These are phyloP conservation scores for Detonula confervacea DNA, from an alignment of 352 stramenopile genomes.

Conservation along the genomic window DNA sequence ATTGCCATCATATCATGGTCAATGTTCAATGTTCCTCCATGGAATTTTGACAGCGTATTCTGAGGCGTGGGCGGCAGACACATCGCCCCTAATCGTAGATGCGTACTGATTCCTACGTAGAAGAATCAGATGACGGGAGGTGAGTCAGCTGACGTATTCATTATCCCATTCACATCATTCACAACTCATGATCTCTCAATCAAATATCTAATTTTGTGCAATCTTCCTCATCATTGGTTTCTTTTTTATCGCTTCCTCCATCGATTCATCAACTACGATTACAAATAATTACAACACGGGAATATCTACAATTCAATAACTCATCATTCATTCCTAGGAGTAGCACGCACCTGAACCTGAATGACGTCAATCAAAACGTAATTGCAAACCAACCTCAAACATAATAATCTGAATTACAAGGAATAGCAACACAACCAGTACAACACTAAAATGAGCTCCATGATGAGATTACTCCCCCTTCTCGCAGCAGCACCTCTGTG, in stretches of 20 bases:
- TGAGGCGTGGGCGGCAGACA: not conserved
- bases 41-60: not conserved
- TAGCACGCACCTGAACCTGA: no score
- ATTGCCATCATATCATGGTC: not conserved
- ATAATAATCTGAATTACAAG: no score
- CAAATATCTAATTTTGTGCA: no score
- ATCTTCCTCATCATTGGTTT: no score
- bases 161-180: not conserved
- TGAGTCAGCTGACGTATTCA: not conserved
- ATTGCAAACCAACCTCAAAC: not conserved
- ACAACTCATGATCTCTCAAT: no score
- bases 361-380: no score
- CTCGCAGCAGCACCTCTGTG: slow-evolving; percentile 15
- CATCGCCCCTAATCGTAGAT: not conserved
- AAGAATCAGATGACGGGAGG: not conserved
- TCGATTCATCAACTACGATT: no score
- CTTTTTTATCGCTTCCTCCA: no score
- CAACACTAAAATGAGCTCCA: not conserved
- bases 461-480: not conserved
- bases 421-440: not conserved
- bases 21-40: not conserved
- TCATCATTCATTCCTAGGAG: no score
- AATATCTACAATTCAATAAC: no score
- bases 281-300: no score
- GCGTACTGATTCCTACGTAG: not conserved